phyloP scores from a whole-genome alignment of 768 basidiomycete species.

The Boletus reticuloceps region DNA sequence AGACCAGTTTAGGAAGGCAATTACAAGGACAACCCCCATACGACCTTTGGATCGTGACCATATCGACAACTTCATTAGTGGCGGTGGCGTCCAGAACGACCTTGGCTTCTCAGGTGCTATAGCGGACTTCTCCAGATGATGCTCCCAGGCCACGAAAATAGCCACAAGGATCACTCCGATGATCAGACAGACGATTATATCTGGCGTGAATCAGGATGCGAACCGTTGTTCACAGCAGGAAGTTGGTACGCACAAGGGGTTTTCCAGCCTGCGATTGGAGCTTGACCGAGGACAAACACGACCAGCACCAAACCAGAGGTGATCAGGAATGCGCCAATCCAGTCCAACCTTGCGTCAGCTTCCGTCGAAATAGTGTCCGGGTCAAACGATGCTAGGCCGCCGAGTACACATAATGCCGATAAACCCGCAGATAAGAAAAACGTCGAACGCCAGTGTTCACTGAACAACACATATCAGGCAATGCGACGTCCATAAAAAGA shows the following conservation, averaged over 20 bases:
- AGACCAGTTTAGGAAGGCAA: slow-evolving; percentile 66
- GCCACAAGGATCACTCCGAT: slow-evolving; percentile 54
- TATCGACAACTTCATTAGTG: slow-evolving; percentile 60
- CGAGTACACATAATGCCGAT: slow-evolving; percentile 47
- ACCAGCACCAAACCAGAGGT: slow-evolving; percentile 68
- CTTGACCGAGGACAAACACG: slow-evolving; percentile 72
- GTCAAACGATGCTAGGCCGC: slow-evolving; percentile 61
- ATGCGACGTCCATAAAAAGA: neutral
- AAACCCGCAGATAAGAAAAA: slow-evolving; percentile 63
- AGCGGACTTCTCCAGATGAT: slow-evolving; percentile 45
- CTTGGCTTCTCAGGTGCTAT: slow-evolving; percentile 11
- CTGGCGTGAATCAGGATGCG: slow-evolving; percentile 28
- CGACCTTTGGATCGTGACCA: slow-evolving; percentile 64
- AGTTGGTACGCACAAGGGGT: slow-evolving; percentile 44
- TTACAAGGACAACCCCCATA: slow-evolving; percentile 56
- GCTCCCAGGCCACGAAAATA: slow-evolving; percentile 66
- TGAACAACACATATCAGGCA: slow-evolving; percentile 3
- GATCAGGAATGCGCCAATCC: slow-evolving; percentile 68
- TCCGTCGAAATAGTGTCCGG: slow-evolving; percentile 44
- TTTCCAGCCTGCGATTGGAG: slow-evolving; percentile 61
- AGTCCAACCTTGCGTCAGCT: slow-evolving; percentile 58
- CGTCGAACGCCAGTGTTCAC: slow-evolving; percentile 61
- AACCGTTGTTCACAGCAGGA: slow-evolving; percentile 19
- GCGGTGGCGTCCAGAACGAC: slow-evolving; percentile 46
- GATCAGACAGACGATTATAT: slow-evolving; percentile 70